phyloP scores from a whole-genome alignment of 768 basidiomycete genomes.

The Phylloporus arenicola region DNA sequence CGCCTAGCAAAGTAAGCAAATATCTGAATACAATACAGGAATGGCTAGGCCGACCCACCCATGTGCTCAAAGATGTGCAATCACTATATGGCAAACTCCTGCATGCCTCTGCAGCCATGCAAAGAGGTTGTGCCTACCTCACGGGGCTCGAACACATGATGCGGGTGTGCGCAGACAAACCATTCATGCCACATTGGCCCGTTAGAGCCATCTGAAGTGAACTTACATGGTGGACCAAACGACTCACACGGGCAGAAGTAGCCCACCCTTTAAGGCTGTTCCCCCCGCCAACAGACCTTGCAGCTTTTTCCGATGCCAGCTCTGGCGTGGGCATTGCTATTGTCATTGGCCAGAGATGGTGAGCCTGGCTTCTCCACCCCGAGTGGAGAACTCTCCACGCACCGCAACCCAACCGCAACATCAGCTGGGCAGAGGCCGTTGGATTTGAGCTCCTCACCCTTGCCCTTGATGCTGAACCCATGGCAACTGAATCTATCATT shows the following conservation, averaged over 20 bases:
- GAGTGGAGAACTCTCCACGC: not conserved
- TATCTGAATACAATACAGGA: slow-evolving; percentile 3
- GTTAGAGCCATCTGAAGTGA: fast-evolving
- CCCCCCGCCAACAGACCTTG: not conserved
- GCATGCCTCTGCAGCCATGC: slow-evolving; percentile 19
- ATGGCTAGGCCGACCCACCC: not conserved
- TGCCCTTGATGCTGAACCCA: not conserved
- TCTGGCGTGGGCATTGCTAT: slow-evolving; percentile 3
- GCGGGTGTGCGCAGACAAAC: slow-evolving; percentile 18
- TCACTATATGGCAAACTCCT: slow-evolving; percentile 9
- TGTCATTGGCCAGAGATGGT: not conserved
- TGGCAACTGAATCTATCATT: not conserved
- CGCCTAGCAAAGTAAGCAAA: slow-evolving; percentile 19
- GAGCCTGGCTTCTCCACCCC: not conserved
- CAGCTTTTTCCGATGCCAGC: too few species aligned
- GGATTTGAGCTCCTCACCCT: not conserved
- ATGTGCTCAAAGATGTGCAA: slow-evolving; percentile 5
- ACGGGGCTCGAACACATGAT: slow-evolving; percentile 37
- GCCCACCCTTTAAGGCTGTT: too few species aligned
- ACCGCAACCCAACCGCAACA: not conserved
- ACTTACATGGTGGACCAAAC: not conserved
- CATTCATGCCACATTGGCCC: slow-evolving; percentile 25
- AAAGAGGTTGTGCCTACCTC: slow-evolving; percentile 35
- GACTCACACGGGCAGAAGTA: not conserved
- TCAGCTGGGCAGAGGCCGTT: not conserved